Percentiles rank a stretch among this genome's conserved stretches.
These are phyloP conservation scores for Elongisporangium anandrum DNA, from an alignment of 352 stramenopile species.

Conservation along the genomic window DNA sequence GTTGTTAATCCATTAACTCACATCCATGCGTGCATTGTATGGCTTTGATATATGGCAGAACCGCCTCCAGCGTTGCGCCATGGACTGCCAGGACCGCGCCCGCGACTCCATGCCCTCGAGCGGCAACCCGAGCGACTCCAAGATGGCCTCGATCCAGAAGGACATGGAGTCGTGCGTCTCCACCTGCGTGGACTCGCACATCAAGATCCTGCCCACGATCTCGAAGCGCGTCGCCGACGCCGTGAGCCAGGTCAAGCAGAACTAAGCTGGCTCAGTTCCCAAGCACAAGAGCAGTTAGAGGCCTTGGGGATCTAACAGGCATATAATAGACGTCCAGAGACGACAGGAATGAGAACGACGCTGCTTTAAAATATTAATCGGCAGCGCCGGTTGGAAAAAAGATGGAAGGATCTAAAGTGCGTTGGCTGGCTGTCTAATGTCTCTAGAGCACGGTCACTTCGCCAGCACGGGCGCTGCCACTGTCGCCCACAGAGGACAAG, in stretches of 20 bases:
- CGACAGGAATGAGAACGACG: background rate
- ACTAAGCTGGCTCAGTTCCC: constrained; percentile 11
- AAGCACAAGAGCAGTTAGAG: constrained; percentile 4
- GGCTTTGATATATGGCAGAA: constrained; percentile 26
- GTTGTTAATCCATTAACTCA: background rate
- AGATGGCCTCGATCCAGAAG: constrained; percentile 65
- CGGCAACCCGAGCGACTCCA: constrained; percentile 58
- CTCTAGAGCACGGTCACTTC: constrained; percentile 22
- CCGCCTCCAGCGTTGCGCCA: constrained; percentile 79
- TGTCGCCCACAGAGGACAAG: constrained; percentile 35
- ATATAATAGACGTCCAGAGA: constrained; percentile 12
- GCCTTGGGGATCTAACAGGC: background rate
- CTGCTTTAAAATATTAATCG: constrained; percentile 8
- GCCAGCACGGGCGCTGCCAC: background rate
- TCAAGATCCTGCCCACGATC: constrained; percentile 70
- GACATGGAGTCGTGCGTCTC: constrained; percentile 74
- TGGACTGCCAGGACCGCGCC: constrained; percentile 85
- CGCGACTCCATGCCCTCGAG: constrained; percentile 58
- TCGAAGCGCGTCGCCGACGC: constrained; percentile 71
- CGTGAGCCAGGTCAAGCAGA: constrained; percentile 66
- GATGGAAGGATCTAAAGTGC: constrained; percentile 1
- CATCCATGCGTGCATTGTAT: background rate
- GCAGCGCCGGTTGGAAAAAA: background rate
- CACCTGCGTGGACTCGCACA: constrained; percentile 66
- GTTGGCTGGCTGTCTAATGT: background rate